Conservation (phyloP, 208 protist genomes). For the Wallacemonas collosoma region DNA sequence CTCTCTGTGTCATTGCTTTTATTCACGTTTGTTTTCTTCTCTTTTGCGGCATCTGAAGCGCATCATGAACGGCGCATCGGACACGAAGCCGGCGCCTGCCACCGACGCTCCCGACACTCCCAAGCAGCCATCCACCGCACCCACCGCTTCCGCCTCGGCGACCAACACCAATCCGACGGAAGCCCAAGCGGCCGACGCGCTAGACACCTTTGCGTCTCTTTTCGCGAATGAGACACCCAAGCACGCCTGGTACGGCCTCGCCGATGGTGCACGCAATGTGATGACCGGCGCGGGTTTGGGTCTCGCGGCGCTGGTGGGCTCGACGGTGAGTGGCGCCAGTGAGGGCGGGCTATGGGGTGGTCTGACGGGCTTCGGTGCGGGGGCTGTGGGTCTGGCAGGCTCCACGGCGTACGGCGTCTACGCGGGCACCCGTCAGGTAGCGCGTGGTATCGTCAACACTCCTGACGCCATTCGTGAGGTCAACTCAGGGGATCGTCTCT, state of each 20-base stretch:
- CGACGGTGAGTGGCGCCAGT: constrained; percentile 26
- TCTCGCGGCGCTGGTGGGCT: constrained; percentile 29
- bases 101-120: too few relatives aligned
- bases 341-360: constrained; percentile 30
- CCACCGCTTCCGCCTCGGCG: too few relatives aligned
- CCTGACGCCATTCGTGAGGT: constrained; percentile 34
- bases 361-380: constrained; percentile 41
- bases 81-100: too few relatives aligned
- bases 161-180: too few relatives aligned
- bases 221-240: constrained; percentile 46
- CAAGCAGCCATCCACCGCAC: too few relatives aligned
- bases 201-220: constrained; percentile 34
- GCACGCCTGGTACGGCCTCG: constrained; percentile 39
- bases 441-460: constrained; percentile 48
- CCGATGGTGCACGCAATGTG: constrained; percentile 35
- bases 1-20: too few relatives aligned
- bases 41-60: too few relatives aligned
- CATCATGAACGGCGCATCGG: too few relatives aligned
- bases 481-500: constrained; percentile 36
- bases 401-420: constrained; percentile 36
- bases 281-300: constrained; percentile 39
- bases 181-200: not conserved
- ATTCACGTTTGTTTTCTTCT: too few relatives aligned
- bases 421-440: constrained; percentile 37
- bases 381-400: constrained; percentile 25